phyloP scores from a whole-genome alignment of 768 basidiomycete genomes.

The Hemileccinum rubropunctum region DNA sequence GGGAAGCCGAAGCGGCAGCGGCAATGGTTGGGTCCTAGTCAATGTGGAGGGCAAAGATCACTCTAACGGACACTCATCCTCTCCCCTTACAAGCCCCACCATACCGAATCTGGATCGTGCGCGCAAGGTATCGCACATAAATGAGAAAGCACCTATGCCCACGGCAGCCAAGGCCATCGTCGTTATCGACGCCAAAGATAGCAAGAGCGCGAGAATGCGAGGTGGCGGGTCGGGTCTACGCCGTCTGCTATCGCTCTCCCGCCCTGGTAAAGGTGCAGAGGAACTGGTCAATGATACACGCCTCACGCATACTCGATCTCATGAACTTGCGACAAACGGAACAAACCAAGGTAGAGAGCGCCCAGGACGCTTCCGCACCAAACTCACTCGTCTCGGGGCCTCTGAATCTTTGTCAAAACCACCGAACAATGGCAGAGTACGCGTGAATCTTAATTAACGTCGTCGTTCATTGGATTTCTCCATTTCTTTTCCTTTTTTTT shows the following conservation, averaged over 20 bases:
- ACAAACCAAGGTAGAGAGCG: slow-evolving; percentile 24
- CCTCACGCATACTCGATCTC: slow-evolving; percentile 25
- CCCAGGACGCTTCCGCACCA: slow-evolving; percentile 29
- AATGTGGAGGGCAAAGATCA: slow-evolving; percentile 51
- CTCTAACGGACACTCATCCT: slow-evolving; percentile 20
- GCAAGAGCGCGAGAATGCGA: slow-evolving; percentile 25
- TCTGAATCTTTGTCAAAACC: slow-evolving; percentile 29
- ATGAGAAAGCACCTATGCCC: slow-evolving; percentile 36
- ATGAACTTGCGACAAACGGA: slow-evolving; percentile 22
- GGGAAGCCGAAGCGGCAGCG: slow-evolving; percentile 35
- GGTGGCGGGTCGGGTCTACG: slow-evolving; percentile 31
- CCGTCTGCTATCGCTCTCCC: slow-evolving; percentile 33
- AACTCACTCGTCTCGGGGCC: slow-evolving; percentile 25
- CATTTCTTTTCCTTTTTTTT: neutral
- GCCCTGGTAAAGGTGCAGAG: slow-evolving; percentile 30
- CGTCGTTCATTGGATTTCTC: slow-evolving; percentile 17
- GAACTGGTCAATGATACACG: slow-evolving; percentile 24
- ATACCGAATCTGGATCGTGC: slow-evolving; percentile 30
- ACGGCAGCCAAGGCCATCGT: slow-evolving; percentile 62
- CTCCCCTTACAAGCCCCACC: slow-evolving; percentile 25
- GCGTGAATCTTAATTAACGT: slow-evolving; percentile 33
- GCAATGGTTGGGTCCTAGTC: slow-evolving; percentile 65
- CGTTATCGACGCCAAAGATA: slow-evolving; percentile 55
- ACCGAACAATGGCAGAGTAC: slow-evolving; percentile 34
- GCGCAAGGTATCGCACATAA: slow-evolving; percentile 25